Evolutionary conservation across 495 filamentous ascomycete species (phyloP).

Genomic region (Tuber magnatum): DNA sequence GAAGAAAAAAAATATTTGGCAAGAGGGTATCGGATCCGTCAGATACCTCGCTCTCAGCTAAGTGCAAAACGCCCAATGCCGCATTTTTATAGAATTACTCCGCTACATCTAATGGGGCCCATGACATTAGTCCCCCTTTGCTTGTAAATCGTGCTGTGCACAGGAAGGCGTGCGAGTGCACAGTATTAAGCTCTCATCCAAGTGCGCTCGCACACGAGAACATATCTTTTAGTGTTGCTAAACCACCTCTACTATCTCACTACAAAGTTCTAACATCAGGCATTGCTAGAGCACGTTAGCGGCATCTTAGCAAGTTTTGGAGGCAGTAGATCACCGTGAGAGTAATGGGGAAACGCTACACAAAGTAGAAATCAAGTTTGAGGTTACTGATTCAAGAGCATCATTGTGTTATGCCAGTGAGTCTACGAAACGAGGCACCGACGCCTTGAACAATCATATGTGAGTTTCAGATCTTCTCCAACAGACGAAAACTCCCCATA

Average conservation of each 20-base stretch:
- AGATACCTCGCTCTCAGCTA: background rate
- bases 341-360: background rate
- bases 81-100: background rate
- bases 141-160: background rate
- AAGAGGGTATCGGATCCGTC: background rate
- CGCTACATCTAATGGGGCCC: accelerated
- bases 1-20: background rate
- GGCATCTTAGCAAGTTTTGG: background rate
- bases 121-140: background rate
- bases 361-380: background rate
- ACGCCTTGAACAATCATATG: background rate
- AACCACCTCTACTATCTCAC: background rate
- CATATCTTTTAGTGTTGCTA: background rate
- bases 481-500: background rate
- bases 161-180: background rate
- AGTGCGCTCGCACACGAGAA: background rate
- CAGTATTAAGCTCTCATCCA: background rate
- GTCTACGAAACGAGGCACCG: background rate
- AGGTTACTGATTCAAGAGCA: background rate
- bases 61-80: background rate
- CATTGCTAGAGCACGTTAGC: background rate
- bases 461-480: background rate
- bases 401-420: background rate
- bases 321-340: background rate
- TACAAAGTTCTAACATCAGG: background rate